Evolutionary conservation across 768 basidiomycete species (phyloP).

Genomic region (Dioszegia aurantiaca): DNA sequence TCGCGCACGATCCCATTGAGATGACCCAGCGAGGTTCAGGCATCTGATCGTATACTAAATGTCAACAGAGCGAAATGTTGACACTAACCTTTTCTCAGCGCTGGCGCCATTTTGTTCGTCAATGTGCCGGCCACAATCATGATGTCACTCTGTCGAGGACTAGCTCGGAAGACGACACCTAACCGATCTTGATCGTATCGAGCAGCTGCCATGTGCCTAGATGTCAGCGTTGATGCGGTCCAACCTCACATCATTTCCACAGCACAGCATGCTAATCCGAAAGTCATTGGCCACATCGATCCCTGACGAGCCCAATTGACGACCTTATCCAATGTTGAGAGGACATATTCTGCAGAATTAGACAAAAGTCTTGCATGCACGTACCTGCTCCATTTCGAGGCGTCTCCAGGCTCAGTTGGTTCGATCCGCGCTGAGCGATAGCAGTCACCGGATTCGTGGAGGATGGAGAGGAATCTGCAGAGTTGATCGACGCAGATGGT

Average conservation of each 20-base stretch:
- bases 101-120: constrained; percentile 99
- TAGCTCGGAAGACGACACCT: constrained; percentile 98
- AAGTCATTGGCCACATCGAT: constrained; percentile 99
- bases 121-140: constrained; percentile 99
- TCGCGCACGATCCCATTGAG: constrained; percentile 99
- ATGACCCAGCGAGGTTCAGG: constrained; percentile 99
- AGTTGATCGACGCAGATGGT: constrained; percentile 41
- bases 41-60: constrained; percentile 66
- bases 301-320: constrained; percentile 97
- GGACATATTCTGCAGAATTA: constrained; percentile 73
- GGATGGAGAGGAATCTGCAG: constrained; percentile 44
- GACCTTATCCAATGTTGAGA: constrained; percentile 92
- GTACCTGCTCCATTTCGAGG: constrained; percentile 85
- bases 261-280: constrained; percentile 96
- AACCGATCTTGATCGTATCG: constrained; percentile 97
- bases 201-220: constrained; percentile 98
- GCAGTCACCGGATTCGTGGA: constrained; percentile 56
- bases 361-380: constrained; percentile 31
- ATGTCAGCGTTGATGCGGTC: neutral
- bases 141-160: constrained; percentile 92
- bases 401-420: constrained; percentile 79
- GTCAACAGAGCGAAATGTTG: neutral
- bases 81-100: constrained; percentile 70
- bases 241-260: constrained; percentile 64
- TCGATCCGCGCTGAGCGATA: constrained; percentile 73